A percentile compares a stretch with the other conserved stretches of the same genome.
Conservation (phyloP, 176 grass and related monocot species). For the Carex littledalei region DNA sequence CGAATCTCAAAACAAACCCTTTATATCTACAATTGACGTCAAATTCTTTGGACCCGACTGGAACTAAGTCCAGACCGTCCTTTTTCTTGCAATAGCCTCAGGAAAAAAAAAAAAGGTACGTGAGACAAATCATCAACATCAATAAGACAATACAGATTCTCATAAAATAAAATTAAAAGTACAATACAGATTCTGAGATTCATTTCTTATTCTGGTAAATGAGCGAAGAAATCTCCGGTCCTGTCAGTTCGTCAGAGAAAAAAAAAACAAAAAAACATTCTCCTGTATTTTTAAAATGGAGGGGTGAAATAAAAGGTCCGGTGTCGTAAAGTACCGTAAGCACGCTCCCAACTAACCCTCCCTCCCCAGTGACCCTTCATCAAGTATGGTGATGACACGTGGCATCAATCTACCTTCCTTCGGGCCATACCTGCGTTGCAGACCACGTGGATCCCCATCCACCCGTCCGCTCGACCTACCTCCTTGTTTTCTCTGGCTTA, state of each 20-base stretch:
- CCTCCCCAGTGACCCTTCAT: neutral
- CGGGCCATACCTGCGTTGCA: neutral
- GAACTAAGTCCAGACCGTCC: no score
- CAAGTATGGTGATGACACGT: neutral
- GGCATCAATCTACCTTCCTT: slow-evolving; percentile 14
- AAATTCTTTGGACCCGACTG: no score
- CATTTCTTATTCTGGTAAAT: neutral
- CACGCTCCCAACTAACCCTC: slow-evolving; percentile 26
- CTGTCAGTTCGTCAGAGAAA: no score
- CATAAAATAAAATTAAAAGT: no score
- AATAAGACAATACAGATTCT: no score
- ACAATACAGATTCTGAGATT: no score
- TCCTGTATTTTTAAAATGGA: neutral
- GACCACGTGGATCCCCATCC: slow-evolving; percentile 50
- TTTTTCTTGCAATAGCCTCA: no score
- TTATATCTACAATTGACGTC: no score
- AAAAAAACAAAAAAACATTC: neutral
- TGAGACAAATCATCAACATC: no score
- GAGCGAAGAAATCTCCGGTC: neutral
- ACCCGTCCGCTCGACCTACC: slow-evolving; percentile 75
- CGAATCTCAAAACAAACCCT: no score
- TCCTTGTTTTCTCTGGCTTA: neutral
- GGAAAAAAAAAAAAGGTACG: no score
- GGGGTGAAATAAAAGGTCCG: neutral
- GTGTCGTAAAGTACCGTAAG: neutral